These are phyloP conservation scores for Hordeum vulgare DNA, from an alignment of 176 grass and related monocot species.

Conservation along the genomic window DNA sequence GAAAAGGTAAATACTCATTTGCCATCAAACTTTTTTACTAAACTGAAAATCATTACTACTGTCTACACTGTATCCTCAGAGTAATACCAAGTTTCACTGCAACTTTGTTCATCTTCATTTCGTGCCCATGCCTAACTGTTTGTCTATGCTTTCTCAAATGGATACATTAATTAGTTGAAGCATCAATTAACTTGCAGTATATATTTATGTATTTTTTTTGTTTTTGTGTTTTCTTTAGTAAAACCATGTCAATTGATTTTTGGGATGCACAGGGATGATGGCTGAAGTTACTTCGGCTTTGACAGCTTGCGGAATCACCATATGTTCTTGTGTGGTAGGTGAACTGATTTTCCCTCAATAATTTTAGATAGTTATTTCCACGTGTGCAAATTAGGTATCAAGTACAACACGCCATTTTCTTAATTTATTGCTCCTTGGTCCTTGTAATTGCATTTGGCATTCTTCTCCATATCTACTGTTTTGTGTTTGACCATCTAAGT, in stretches of 20 bases:
- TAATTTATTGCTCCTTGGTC: background rate
- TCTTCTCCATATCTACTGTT: background rate
- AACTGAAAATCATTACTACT: background rate
- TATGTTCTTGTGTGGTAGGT: conserved; percentile 87
- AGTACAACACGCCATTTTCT: background rate
- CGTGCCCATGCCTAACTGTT: conserved; percentile 9
- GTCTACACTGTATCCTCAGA: background rate
- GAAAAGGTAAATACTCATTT: conserved; percentile 54
- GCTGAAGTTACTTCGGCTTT: conserved; percentile 79
- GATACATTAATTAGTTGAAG: background rate
- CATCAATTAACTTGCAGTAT: background rate
- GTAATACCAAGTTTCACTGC: background rate
- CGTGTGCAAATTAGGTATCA: background rate
- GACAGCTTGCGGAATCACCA: conserved; percentile 72
- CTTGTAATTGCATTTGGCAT: background rate
- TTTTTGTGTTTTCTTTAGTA: background rate
- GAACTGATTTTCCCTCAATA: conserved; percentile 5
- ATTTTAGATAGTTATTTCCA: background rate
- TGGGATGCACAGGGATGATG: conserved; percentile 69
- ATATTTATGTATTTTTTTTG: background rate
- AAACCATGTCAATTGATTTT: conserved; percentile 21
- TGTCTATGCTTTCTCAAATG: background rate
- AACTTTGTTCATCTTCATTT: conserved; percentile 7
- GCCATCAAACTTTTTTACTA: background rate
- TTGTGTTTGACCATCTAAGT: conserved; percentile 4